A percentile compares a stretch with the other conserved stretches of the same genome.
Conservation (phyloP, 768 basidiomycete genomes). For the Trametes cingulata region DNA sequence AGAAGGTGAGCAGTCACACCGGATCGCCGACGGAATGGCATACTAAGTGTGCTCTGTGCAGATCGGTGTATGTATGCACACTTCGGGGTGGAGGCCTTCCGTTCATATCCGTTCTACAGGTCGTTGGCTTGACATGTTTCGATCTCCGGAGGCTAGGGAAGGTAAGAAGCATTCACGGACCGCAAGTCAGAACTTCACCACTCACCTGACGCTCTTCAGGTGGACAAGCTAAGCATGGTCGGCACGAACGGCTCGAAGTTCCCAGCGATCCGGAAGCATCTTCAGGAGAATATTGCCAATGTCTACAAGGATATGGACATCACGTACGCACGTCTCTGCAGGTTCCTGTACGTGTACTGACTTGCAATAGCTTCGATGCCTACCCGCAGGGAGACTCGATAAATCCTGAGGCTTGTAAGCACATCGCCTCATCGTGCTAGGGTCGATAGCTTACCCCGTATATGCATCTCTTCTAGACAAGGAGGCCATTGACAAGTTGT, state of each 20-base stretch:
- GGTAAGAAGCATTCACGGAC: slow-evolving; percentile 36
- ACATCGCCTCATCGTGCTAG: slow-evolving; percentile 5
- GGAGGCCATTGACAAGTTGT: slow-evolving; percentile 72
- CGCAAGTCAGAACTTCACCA: neutral
- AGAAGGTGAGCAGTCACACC: slow-evolving; percentile 59
- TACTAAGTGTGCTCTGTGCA: slow-evolving; percentile 27
- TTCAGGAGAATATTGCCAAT: slow-evolving; percentile 77
- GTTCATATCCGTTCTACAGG: slow-evolving; percentile 42
- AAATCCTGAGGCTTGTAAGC: slow-evolving; percentile 82
- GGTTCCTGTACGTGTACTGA: neutral
- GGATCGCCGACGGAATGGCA: neutral
- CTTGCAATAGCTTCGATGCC: slow-evolving; percentile 61
- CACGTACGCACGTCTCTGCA: slow-evolving; percentile 47
- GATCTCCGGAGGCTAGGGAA: slow-evolving; percentile 86
- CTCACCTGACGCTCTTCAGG: slow-evolving; percentile 37
- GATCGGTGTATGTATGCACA: slow-evolving; percentile 61
- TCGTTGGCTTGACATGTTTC: slow-evolving; percentile 87
- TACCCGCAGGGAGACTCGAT: slow-evolving; percentile 71
- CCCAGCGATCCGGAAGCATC: slow-evolving; percentile 79
- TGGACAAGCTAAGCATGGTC: slow-evolving; percentile 80
- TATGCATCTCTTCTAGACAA: slow-evolving; percentile 55
- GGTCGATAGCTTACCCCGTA: neutral
- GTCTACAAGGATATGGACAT: slow-evolving; percentile 89
- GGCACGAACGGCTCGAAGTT: slow-evolving; percentile 89
- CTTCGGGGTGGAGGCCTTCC: neutral